Evolutionary conservation across 2,329 filamentous ascomycete genomes (phyloP), one percentile per base, ranked within the genome.

Genomic region (Aspergillus oerlinghausenensis): DNA sequence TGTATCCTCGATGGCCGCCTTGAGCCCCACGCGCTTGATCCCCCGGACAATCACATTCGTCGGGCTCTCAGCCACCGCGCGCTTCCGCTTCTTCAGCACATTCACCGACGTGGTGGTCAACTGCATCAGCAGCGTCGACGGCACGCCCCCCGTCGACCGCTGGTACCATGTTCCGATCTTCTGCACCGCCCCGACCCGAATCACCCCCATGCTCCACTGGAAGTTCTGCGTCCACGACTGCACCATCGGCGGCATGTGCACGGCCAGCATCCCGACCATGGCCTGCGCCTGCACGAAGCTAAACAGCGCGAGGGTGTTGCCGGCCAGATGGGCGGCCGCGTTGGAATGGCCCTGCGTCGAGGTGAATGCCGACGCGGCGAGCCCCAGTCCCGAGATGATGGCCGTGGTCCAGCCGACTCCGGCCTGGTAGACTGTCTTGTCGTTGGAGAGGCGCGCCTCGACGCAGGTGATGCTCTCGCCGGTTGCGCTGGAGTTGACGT

Each of bases 141-240:
- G 89, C 0, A 83, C 89, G 61, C 92, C 92, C 51, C 93, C 92
- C 2, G 92, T 97, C 3, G 93, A 84, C 58, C 92, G 88, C 76
- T 96, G 92, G 71, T 97, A 97, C 92, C 92, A 97, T 35, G 91
- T 96, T 58, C 90, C 89, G 68, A 96, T 88, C 49, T 80, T 81
- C 77, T 97, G 91, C 77, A 96, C 83, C 73, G 95, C 96, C n/a
- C 79, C 80, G 35, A 96, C 83, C 51, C 84, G 84, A 66, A 97
- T 95, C 66, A 97, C 91, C 64, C 92, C 93, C 90, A 97, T 94
- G 68, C 88, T 94, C 92, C 92, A 97, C 71, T 95, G 89, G 77
- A 97, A 96, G 75, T 97, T 92, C 77, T 96, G 92, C 2, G 92
- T 96, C 92, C 93, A 97, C 0, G 92, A 84, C 67, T 89, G 83